These are phyloP conservation scores for Mucor mucedo DNA, from an alignment of 371 early-diverging fungal genomes.

Conservation along the genomic window DNA sequence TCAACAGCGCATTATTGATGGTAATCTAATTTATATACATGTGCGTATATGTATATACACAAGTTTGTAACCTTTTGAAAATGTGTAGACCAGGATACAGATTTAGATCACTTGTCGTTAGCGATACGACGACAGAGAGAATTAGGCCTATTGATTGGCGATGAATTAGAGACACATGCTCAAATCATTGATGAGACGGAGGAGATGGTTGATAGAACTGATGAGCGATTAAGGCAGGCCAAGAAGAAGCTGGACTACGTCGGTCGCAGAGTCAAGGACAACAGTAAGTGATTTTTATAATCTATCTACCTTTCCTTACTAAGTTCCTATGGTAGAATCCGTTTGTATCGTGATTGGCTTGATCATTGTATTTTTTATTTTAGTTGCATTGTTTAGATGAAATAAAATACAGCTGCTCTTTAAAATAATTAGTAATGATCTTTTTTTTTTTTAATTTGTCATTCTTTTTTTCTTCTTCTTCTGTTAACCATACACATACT, in stretches of 20 bases:
- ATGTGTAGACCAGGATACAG: constrained; percentile 66
- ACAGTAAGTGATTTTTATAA: constrained; percentile 37
- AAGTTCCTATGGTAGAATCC: constrained; percentile 32
- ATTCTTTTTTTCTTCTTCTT: constrained; percentile 8
- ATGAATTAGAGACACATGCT: constrained; percentile 78
- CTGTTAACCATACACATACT: background rate
- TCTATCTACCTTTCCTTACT: background rate
- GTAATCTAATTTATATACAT: background rate
- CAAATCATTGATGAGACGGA: constrained; percentile 80
- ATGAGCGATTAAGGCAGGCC: constrained; percentile 60
- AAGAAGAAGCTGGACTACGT: constrained; percentile 53
- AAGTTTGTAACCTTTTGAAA: constrained; percentile 31
- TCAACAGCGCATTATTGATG: constrained; percentile 78
- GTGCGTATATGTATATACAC: constrained; percentile 35
- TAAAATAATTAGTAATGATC: background rate
- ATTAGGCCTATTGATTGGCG: constrained; percentile 75
- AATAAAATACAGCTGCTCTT: background rate
- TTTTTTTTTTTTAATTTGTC: constrained; percentile 5
- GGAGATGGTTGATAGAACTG: constrained; percentile 67
- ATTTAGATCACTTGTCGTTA: constrained; percentile 70
- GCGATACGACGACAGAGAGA: constrained; percentile 77
- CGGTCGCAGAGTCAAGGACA: constrained; percentile 50
- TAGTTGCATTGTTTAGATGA: constrained; percentile 42
- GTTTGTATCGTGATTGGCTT: constrained; percentile 53
- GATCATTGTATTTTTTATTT: constrained; percentile 48